These are phyloP conservation scores for Xylaria palmicola DNA, from an alignment of 495 filamentous ascomycete species.

Conservation along the genomic window DNA sequence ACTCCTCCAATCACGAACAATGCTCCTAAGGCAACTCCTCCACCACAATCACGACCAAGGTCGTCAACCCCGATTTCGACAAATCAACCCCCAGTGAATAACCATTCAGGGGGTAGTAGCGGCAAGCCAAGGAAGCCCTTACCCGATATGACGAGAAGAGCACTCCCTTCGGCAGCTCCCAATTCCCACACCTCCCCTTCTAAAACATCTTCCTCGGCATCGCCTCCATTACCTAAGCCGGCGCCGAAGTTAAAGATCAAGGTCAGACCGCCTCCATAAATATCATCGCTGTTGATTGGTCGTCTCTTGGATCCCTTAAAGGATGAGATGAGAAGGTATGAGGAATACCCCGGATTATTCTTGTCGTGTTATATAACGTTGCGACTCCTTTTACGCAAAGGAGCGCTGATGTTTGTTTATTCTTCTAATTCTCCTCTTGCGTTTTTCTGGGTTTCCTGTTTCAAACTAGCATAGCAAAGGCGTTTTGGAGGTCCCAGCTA, in stretches of 20 bases:
- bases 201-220: slow-evolving; percentile 21
- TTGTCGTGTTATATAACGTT: slow-evolving; percentile 1
- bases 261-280: slow-evolving; percentile 24
- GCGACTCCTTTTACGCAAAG: not conserved
- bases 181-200: slow-evolving; percentile 20
- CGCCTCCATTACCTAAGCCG: slow-evolving; percentile 19
- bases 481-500: too few relatives aligned
- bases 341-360: not conserved
- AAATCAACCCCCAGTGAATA: not conserved
- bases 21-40: slow-evolving; percentile 8
- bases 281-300: not conserved
- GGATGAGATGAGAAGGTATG: not conserved
- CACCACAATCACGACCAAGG: slow-evolving; percentile 13
- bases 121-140: slow-evolving; percentile 30
- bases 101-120: slow-evolving; percentile 4
- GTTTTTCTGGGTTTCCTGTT: not conserved
- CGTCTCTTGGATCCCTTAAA: too few relatives aligned
- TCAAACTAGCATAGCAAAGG: slow-evolving; percentile 19
- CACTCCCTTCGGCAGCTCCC: slow-evolving; percentile 37
- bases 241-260: slow-evolving; percentile 40
- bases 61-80: slow-evolving; percentile 13
- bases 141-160: slow-evolving; percentile 37
- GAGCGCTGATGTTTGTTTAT: not conserved
- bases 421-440: not conserved
- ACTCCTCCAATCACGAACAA: not conserved